Evolutionary conservation across 2,329 filamentous ascomycete species (phyloP).

Genomic region (Purpureocillium lavendulum): DNA sequence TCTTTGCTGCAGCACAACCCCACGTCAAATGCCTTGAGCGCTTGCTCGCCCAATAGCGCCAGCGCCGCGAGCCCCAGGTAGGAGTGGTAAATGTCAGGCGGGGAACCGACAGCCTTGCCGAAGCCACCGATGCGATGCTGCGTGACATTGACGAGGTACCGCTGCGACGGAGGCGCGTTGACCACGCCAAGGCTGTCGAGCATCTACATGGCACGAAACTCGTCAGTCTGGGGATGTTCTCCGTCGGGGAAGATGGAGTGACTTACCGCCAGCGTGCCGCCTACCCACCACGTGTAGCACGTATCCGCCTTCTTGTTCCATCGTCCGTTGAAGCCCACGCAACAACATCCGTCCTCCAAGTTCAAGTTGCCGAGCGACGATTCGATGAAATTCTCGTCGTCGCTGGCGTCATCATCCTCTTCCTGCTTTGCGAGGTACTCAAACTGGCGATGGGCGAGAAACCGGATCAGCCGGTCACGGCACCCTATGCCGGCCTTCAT

Average conservation of each 20-base stretch:
- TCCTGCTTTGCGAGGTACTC: conserved; percentile 41
- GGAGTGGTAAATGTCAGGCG: conserved; percentile 77
- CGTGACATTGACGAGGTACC: conserved; percentile 76
- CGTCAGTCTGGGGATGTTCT: background rate
- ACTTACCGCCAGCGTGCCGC: conserved; percentile 47
- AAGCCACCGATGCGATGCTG: conserved; percentile 83
- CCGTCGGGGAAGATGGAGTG: no score
- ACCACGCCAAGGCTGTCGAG: conserved; percentile 51
- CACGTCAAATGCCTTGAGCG: conserved; percentile 64
- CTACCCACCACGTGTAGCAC: conserved; percentile 92
- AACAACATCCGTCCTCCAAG: conserved; percentile 25
- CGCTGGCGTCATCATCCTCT: conserved; percentile 35
- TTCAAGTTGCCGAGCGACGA: conserved; percentile 24
- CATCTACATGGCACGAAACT: conserved; percentile 37
- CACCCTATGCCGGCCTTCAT: conserved; percentile 27
- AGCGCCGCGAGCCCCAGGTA: conserved; percentile 81
- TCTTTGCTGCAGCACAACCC: conserved; percentile 66
- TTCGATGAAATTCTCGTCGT: conserved; percentile 29
- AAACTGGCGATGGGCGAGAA: conserved; percentile 59
- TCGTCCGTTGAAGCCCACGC: conserved; percentile 80
- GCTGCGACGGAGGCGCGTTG: conserved; percentile 51
- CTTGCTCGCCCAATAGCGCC: conserved; percentile 61
- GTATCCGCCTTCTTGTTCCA: conserved; percentile 90
- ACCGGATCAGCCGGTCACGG: conserved; percentile 30
- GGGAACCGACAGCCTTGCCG: conserved; percentile 59